Evolutionary conservation across 306 rosid species (phyloP).

Genomic region (Sechiopsis laciniata): DNA sequence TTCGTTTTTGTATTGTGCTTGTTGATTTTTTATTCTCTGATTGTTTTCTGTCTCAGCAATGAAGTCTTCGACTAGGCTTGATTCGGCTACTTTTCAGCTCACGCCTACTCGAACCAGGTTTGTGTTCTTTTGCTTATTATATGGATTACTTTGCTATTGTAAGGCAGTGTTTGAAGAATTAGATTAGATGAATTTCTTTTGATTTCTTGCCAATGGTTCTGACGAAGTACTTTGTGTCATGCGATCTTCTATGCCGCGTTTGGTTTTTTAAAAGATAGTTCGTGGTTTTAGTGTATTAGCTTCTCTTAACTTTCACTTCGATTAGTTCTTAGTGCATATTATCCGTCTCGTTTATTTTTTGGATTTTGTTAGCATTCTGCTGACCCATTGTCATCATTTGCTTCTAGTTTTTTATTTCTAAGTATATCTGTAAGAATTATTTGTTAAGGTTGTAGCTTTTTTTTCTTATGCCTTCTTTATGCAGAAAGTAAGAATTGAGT

Average conservation of each 20-base stretch:
- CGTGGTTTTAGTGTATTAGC: slow-evolving; percentile 3
- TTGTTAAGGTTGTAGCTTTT: slow-evolving; percentile 3
- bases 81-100: slow-evolving; percentile 86
- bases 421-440: neutral
- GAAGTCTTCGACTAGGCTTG: slow-evolving; percentile 69
- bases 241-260: slow-evolving; percentile 26
- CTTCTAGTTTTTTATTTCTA: neutral
- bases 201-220: neutral
- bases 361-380: neutral
- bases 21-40: neutral
- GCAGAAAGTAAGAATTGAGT: neutral
- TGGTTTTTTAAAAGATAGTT: slow-evolving; percentile 21
- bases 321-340: neutral
- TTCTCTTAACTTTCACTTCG: neutral
- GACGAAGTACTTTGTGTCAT: slow-evolving; percentile 7
- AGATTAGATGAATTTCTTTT: neutral
- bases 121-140: neutral
- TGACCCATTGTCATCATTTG: neutral
- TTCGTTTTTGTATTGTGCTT: neutral
- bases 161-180: slow-evolving; percentile 22
- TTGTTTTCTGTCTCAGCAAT: slow-evolving; percentile 26
- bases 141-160: slow-evolving; percentile 15
- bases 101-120: slow-evolving; percentile 96
- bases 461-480: neutral
- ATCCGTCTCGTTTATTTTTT: neutral